Percentiles rank a stretch among this genome's conserved stretches.
Evolutionary conservation across 2,329 filamentous ascomycete species (phyloP).

Genomic region (Pyrenochaeta sp.): DNA sequence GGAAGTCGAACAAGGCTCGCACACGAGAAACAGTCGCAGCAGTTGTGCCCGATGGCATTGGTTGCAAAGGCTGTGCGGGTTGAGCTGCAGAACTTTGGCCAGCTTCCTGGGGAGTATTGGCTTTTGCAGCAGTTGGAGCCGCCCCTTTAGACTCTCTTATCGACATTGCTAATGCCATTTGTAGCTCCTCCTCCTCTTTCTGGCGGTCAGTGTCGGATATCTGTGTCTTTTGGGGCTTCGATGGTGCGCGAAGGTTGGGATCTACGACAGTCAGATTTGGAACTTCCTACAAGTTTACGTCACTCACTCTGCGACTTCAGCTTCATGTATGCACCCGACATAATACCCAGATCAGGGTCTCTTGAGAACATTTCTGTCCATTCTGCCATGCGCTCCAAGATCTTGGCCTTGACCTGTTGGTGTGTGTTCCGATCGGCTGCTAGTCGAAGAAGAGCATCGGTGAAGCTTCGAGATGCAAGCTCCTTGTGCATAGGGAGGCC

Average conservation of each 20-base stretch:
- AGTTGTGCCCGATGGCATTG: slow-evolving; percentile 82
- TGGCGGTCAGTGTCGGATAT: slow-evolving; percentile 89
- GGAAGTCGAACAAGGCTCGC: slow-evolving; percentile 91
- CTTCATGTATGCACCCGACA: slow-evolving; percentile 92
- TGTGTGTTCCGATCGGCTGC: slow-evolving; percentile 95
- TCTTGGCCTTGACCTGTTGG: slow-evolving; percentile 95
- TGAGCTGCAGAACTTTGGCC: slow-evolving; percentile 24
- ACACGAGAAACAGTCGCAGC: slow-evolving; percentile 96
- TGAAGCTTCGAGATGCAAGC: slow-evolving; percentile 89
- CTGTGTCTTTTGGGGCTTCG: slow-evolving; percentile 89
- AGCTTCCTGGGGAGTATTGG: slow-evolving; percentile 50
- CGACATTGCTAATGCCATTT: slow-evolving; percentile 92
- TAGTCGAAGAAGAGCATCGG: slow-evolving; percentile 87
- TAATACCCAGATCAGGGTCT: slow-evolving; percentile 92
- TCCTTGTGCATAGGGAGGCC: slow-evolving; percentile 87
- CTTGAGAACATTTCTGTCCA: slow-evolving; percentile 95
- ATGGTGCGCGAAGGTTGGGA: slow-evolving; percentile 88
- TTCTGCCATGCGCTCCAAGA: slow-evolving; percentile 93
- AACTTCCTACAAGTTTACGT: background rate
- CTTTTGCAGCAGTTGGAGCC: slow-evolving; percentile 50
- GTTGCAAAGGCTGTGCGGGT: slow-evolving; percentile 58
- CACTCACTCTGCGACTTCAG: slow-evolving; percentile 72
- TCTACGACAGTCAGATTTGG: slow-evolving; percentile 61
- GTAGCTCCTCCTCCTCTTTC: slow-evolving; percentile 96
- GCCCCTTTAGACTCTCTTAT: slow-evolving; percentile 78